Conservation (phyloP, 208 protist species). For the Naegleria lovaniensis region DNA sequence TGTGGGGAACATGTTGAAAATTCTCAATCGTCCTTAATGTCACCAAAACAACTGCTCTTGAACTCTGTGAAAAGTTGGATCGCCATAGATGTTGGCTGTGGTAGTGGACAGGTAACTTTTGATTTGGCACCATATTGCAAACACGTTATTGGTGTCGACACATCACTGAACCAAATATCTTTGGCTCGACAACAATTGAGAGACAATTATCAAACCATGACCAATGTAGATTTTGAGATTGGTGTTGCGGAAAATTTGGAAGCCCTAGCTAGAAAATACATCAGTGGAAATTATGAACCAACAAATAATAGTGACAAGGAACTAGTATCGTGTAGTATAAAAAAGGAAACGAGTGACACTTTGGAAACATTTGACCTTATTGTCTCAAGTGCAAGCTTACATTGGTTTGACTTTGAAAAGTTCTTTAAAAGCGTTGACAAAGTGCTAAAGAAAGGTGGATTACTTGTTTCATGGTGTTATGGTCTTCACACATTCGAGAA, state of each 20-base stretch:
- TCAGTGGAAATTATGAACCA: too few relatives aligned
- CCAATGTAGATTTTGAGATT: neutral
- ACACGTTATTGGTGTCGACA: neutral
- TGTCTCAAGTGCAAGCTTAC: neutral
- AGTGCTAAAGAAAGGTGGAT: neutral
- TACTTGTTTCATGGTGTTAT: neutral
- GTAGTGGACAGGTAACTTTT: neutral
- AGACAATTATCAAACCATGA: neutral
- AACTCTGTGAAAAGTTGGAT: neutral
- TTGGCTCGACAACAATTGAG: neutral
- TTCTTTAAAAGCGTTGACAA: neutral
- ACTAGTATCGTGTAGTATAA: too few relatives aligned
- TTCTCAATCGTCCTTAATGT: too few relatives aligned
- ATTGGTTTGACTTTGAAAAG: conserved; percentile 23
- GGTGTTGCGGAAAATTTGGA: neutral
- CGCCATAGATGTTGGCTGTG: neutral
- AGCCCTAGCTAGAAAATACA: neutral
- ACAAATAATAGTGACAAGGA: too few relatives aligned
- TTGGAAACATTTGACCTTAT: neutral
- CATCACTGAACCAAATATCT: neutral
- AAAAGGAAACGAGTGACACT: neutral
- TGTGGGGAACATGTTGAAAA: neutral
- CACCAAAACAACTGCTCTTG: too few relatives aligned
- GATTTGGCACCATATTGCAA: neutral
- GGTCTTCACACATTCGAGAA: neutral